These are phyloP conservation scores for Pachysandra terminalis DNA, from an alignment of 164 flowering plant species.

Conservation along the genomic window DNA sequence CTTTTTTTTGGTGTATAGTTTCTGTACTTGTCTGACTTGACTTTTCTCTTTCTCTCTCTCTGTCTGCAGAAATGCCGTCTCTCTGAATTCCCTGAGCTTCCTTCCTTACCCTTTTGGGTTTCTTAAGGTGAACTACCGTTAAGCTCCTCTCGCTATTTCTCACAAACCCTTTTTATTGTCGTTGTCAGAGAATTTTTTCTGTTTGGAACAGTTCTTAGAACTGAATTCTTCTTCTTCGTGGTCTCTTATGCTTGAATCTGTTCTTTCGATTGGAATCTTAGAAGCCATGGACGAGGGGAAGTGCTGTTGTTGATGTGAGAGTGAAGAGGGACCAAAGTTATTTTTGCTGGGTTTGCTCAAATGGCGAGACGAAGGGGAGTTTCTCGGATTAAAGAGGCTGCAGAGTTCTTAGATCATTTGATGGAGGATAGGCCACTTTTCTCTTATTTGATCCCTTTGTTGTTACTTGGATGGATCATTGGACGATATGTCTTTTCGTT, in stretches of 20 bases:
- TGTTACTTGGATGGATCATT: constrained; percentile 60
- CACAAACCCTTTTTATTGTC: no score
- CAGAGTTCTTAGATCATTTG: constrained; percentile 46
- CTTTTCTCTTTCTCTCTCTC: background rate
- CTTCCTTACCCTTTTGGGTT: background rate
- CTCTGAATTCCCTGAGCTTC: background rate
- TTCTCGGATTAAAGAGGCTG: constrained; percentile 28
- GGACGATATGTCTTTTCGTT: constrained; percentile 83
- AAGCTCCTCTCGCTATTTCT: no score
- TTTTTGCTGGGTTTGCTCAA: background rate
- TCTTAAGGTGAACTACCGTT: background rate
- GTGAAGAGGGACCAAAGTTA: background rate
- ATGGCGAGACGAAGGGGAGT: constrained; percentile 28
- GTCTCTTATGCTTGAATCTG: background rate
- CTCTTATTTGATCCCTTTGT: constrained; percentile 46
- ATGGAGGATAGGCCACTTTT: constrained; percentile 53
- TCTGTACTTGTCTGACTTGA: background rate
- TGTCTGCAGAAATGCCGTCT: background rate
- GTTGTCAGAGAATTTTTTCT: no score
- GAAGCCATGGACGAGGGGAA: constrained; percentile 7
- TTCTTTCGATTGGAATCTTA: background rate
- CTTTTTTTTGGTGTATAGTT: no score
- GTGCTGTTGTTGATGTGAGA: background rate
- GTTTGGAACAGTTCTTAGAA: no score
- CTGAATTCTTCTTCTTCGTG: no score